Base-by-base conservation (phyloP, 306 rosid genomes). In the Ormosia emarginata region DNA sequence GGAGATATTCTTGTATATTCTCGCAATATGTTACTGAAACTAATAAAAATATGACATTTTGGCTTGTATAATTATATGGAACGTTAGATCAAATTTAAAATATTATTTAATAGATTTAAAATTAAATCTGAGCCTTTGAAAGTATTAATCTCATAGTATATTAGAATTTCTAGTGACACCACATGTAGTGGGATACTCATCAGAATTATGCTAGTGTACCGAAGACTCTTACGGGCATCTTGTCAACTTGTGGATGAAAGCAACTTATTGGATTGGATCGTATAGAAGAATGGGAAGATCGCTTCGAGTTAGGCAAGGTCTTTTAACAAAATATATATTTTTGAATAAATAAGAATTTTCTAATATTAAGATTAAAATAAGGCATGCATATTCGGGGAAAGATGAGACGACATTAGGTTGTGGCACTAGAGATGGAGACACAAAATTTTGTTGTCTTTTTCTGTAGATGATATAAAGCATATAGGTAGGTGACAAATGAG, bases 371-470 rank as follows among this genome's bases (percentile, higher is more conserved):
- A 17, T 43, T 43, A 11, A 17, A 43, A 56, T 12, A 56, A 68
- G 41, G 44, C 6, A 3, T 18, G 46, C 52, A 53, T 37, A 39
- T 52, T 15, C 32, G 4, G 34, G 44, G 41, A 53, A 78, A 67
- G 17, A 69, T 30, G 34, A 43, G 58, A 56, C 7, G 7, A 14
- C 5, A 59, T 59, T 34, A 46, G 44, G 81, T 8, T 56, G 66
- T 63, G 79, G 76, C 59, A 11, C 24, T 11, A n/a, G 3, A 78
- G 67, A 15, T 71, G 86, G 63, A 63, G 79, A 52, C 82, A 77
- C 36, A 77, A 58, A 24, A 39, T 32, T 52, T 41, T 43, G 49
- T 0, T 63, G 49, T 49, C 67, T 15, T 77, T 70, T 68, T 75
- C 30, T 41, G 7, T 46, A 2, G 7, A 49, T 61, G 10, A 61